Evolutionary conservation across 2,329 filamentous ascomycete species (phyloP).

Genomic region (Exophiala dermatitidis): DNA sequence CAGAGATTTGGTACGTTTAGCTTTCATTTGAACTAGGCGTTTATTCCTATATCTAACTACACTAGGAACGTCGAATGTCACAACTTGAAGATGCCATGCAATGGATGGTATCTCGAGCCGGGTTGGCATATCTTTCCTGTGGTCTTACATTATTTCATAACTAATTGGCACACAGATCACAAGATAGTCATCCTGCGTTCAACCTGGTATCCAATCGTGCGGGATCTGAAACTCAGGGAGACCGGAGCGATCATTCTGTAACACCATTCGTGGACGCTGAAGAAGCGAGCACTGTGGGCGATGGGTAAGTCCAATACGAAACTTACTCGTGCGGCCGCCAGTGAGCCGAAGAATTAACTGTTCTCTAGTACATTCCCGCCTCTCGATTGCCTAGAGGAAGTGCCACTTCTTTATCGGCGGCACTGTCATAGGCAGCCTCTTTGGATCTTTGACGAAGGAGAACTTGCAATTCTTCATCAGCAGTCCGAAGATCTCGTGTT

Average conservation of each 20-base stretch:
- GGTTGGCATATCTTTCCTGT: background rate
- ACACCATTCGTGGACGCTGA: too few species aligned
- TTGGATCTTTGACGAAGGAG: constrained; percentile 33
- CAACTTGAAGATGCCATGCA: constrained; percentile 5
- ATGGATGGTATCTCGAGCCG: background rate
- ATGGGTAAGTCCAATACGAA: background rate
- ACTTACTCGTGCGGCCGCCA: background rate
- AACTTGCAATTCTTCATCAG: constrained; percentile 30
- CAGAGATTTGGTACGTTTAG: background rate
- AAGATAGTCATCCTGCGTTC: background rate
- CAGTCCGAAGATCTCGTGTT: constrained; percentile 34
- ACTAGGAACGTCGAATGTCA: constrained; percentile 3
- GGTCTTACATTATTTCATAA: background rate
- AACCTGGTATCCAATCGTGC: background rate
- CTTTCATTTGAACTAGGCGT: background rate
- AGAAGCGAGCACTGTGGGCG: too few species aligned
- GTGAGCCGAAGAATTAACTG: too few species aligned
- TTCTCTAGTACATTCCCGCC: background rate
- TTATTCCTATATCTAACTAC: too few species aligned
- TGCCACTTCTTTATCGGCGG: constrained; percentile 31
- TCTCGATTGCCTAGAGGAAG: background rate
- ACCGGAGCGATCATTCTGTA: too few species aligned
- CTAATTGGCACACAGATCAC: background rate
- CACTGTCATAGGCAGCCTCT: constrained; percentile 35
- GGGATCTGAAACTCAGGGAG: background rate